Conservation (phyloP, 2,329 filamentous ascomycete genomes). For the Epichloe sp. region DNA sequence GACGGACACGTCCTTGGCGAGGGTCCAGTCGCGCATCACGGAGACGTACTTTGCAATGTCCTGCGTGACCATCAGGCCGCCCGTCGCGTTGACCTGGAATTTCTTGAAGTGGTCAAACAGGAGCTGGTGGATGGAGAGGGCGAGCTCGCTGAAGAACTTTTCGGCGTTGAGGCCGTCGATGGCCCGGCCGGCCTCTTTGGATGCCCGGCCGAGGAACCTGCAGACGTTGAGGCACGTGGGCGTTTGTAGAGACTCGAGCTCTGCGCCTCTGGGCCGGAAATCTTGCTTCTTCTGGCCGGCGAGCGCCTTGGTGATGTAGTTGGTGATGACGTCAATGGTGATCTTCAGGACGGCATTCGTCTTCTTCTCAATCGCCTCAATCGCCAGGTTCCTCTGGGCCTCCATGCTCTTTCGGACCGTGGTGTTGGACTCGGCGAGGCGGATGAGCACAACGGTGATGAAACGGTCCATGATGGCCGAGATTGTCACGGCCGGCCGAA, state of each 20-base stretch:
- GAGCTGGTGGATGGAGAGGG: constrained; percentile 60
- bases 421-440: constrained; percentile 76
- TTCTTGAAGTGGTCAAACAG: constrained; percentile 90
- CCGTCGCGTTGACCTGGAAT: constrained; percentile 84
- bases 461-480: constrained; percentile 89
- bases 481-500: constrained; percentile 75
- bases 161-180: constrained; percentile 77
- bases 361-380: constrained; percentile 73
- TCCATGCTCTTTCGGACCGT: constrained; percentile 86
- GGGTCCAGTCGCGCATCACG: constrained; percentile 69
- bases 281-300: constrained; percentile 74
- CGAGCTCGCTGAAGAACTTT: constrained; percentile 72
- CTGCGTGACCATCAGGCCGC: constrained; percentile 88
- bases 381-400: constrained; percentile 60
- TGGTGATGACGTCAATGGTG: constrained; percentile 53
- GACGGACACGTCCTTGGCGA: constrained; percentile 52
- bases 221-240: constrained; percentile 71
- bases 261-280: constrained; percentile 75
- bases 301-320: constrained; percentile 63
- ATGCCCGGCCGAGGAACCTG: constrained; percentile 61
- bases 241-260: constrained; percentile 71
- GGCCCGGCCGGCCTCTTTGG: constrained; percentile 49
- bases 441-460: constrained; percentile 79
- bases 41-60: constrained; percentile 90
- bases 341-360: constrained; percentile 48